These are phyloP conservation scores for Myriosclerotinia scirpicola DNA, from an alignment of 2,329 filamentous ascomycete species.

Conservation along the genomic window DNA sequence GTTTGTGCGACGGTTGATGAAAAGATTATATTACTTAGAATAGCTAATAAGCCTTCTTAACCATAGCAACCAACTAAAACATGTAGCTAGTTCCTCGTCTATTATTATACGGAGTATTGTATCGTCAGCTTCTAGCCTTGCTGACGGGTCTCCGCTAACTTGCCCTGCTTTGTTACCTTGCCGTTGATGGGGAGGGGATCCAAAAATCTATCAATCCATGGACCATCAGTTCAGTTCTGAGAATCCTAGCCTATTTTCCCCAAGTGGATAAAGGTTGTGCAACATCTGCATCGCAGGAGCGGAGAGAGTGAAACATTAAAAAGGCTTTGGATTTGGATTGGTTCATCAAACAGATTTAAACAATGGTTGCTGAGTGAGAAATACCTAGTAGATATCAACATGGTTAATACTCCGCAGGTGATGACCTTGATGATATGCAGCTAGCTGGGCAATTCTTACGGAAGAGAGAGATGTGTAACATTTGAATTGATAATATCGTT, in stretches of 20 bases:
- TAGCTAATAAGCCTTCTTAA: not conserved
- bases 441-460: not conserved
- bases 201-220: conserved; percentile 10
- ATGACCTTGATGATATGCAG: conserved; percentile 10
- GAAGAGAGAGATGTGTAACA: conserved; percentile 9
- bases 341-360: no score
- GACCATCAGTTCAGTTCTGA: not conserved
- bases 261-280: not conserved
- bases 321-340: no score
- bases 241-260: conserved; percentile 22
- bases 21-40: not conserved
- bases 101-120: no score
- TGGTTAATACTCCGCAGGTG: conserved; percentile 13
- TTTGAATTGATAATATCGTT: not conserved
- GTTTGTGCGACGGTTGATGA: not conserved
- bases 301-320: not conserved
- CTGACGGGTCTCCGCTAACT: conserved; percentile 2
- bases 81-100: not conserved
- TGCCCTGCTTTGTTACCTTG: conserved; percentile 9
- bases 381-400: conserved; percentile 6
- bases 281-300: no score
- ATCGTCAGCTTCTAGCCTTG: conserved; percentile 19
- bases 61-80: conserved; percentile 16
- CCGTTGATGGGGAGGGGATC: conserved; percentile 12
- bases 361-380: conserved; percentile 20